Evolutionary conservation across 2,329 filamentous ascomycete genomes (phyloP).

Genomic region (Aspergillus uvarum): DNA sequence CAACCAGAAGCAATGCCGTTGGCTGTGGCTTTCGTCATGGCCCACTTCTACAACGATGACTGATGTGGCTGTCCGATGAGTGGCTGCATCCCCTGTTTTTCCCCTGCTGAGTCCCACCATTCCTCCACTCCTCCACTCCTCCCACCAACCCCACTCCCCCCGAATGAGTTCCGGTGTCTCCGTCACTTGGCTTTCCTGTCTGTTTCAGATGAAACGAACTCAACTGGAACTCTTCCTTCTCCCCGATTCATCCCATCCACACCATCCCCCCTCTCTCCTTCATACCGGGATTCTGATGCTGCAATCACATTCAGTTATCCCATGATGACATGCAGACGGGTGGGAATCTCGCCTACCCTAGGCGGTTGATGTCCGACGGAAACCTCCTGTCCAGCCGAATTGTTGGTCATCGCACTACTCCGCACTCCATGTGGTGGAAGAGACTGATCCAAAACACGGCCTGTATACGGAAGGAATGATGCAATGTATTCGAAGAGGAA

Average conservation of each 20-base stretch:
- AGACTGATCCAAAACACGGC: neutral
- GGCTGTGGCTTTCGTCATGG: conserved; percentile 8
- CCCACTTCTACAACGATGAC: neutral
- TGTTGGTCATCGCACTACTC: conserved; percentile 2
- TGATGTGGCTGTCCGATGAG: neutral
- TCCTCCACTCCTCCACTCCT: no score
- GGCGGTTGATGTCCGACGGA: neutral
- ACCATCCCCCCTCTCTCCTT: neutral
- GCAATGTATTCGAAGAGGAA: conserved; percentile 1
- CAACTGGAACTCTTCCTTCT: neutral
- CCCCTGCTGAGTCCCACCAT: neutral
- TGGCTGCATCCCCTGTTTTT: neutral
- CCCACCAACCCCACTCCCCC: neutral
- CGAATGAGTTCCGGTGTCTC: neutral
- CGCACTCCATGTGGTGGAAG: conserved; percentile 6
- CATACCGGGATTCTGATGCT: neutral
- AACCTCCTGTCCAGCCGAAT: conserved; percentile 1
- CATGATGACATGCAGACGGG: conserved; percentile 5
- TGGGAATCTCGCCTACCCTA: neutral
- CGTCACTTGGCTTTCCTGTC: neutral
- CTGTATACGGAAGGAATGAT: conserved; percentile 1
- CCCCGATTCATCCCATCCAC: neutral
- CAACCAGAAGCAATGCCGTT: conserved; percentile 5
- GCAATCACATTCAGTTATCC: neutral
- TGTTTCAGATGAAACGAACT: neutral